Evolutionary conservation across 2,329 filamentous ascomycete species (phyloP), one percentile per base, ranked within the genome.

Genomic region (Thermoascus crustaceus): DNA sequence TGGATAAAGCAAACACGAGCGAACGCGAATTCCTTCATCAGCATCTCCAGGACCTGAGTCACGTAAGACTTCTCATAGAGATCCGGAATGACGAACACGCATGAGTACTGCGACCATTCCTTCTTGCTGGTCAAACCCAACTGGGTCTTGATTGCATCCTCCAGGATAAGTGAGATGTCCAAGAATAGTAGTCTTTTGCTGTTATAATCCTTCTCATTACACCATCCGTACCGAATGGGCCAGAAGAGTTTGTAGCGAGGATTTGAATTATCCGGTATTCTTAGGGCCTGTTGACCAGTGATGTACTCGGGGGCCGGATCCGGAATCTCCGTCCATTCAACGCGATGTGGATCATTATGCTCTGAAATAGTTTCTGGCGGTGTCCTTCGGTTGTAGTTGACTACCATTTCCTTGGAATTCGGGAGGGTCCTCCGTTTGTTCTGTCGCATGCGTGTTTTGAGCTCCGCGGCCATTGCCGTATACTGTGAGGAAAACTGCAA

Each of bases 1-100:
- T 98, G 91, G 40, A 96, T 87, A 55, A 98, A 93, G 57, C 85
- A 93, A 32, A 95, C 80, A 37, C 82, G 80, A 44, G 77, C 82
- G 56, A 98, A 94, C 38, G 87, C 82, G 53, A 95, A 91, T 64
- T 89, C 88, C 31, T 76, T 80, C 68, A 96, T 82, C 49, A 89
- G 78, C 40, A 91, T 85, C 37, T 88, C 81, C 26, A 98, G 69
- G 7, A 93, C 68, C 54, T 83, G 80, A 32, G 86, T 85, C 11
- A 96, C 85, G 45, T 95, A 94, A 33, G 77, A 78, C 59, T 94
- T 93, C 64, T 98, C 91, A 63, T 96, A 98, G 7, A 98, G 71
- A 57, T 98, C 91, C 0, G 91, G 91, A 30, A 98, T 93, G 44
- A 98, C 80, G 53, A 96, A 86, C n/a, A 95, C 88, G 49, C 87